Percentiles rank a stretch among this genome's conserved stretches.
These are phyloP conservation scores for Fusarium staphyleae DNA, from an alignment of 2,329 filamentous ascomycete genomes.

Conservation along the genomic window DNA sequence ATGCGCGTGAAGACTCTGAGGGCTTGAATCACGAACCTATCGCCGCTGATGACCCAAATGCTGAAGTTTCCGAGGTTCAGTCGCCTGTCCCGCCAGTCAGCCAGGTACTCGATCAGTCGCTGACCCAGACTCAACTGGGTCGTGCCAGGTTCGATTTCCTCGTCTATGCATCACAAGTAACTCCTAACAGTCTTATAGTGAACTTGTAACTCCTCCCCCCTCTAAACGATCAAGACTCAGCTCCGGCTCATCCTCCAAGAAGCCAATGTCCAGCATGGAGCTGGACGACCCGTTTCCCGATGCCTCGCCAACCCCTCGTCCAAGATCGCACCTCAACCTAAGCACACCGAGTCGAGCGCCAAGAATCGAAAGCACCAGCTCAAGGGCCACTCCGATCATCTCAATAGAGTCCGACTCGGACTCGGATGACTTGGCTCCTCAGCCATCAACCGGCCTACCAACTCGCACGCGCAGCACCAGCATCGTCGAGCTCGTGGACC, in stretches of 20 bases:
- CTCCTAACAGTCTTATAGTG: slow-evolving; percentile 37
- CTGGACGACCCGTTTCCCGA: slow-evolving; percentile 24
- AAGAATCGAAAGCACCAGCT: slow-evolving; percentile 5
- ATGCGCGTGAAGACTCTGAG: slow-evolving; percentile 28
- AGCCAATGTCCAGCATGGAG: slow-evolving; percentile 21
- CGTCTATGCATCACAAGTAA: background rate
- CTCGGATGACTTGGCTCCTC: slow-evolving; percentile 18
- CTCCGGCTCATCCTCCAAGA: slow-evolving; percentile 34
- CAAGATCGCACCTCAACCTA: slow-evolving; percentile 9
- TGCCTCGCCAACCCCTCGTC: slow-evolving; percentile 34
- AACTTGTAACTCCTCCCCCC: slow-evolving; percentile 48
- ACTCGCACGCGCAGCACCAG: slow-evolving; percentile 6
- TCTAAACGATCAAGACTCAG: slow-evolving; percentile 49
- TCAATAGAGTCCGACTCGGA: slow-evolving; percentile 47
- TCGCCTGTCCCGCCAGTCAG: background rate
- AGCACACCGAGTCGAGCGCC: slow-evolving; percentile 16
- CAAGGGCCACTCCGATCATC: slow-evolving; percentile 34
- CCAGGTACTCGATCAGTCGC: slow-evolving; percentile 16
- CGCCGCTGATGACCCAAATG: background rate
- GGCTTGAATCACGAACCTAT: slow-evolving; percentile 8
- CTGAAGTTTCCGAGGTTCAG: background rate
- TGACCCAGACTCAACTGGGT: slow-evolving; percentile 19
- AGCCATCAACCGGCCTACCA: background rate
- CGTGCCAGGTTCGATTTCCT: slow-evolving; percentile 32
- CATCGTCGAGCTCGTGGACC: slow-evolving; percentile 24